Conservation (phyloP, 2,329 filamentous ascomycete species). For the Annulohypoxylon truncatum region DNA sequence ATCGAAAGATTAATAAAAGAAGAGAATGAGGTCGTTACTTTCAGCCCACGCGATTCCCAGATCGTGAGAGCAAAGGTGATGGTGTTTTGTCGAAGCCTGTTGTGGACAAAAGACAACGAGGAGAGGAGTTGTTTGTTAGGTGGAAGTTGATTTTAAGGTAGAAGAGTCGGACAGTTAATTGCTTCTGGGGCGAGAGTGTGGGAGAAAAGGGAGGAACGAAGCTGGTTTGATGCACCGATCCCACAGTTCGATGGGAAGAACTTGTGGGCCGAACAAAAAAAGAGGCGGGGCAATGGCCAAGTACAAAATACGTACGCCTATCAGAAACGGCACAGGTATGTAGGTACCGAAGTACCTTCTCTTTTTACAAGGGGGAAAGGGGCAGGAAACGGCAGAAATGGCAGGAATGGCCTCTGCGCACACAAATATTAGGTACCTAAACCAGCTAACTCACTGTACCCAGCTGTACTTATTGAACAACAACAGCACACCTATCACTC, state of each 20-base stretch:
- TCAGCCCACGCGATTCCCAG: constrained; percentile 53
- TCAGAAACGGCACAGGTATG: neutral
- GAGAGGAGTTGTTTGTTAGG: constrained; percentile 49
- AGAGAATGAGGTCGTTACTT: constrained; percentile 47
- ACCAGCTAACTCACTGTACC: neutral
- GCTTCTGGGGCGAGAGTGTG: constrained; percentile 44
- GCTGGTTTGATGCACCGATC: constrained; percentile 44
- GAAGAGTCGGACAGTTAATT: constrained; percentile 40
- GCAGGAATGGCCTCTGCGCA: constrained; percentile 30
- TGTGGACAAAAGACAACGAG: constrained; percentile 52
- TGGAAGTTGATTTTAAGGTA: constrained; percentile 48
- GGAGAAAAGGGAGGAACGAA: constrained; percentile 48
- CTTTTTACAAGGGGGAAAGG: constrained; percentile 18
- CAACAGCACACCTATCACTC: constrained; percentile 22
- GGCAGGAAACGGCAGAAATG: constrained; percentile 5
- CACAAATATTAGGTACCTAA: constrained; percentile 29
- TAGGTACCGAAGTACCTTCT: constrained; percentile 28
- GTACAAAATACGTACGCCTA: constrained; percentile 33
- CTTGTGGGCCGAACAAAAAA: constrained; percentile 49
- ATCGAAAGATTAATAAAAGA: constrained; percentile 46
- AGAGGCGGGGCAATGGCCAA: constrained; percentile 42
- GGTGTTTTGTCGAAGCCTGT: constrained; percentile 49
- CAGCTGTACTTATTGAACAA: constrained; percentile 1
- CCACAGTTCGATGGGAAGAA: constrained; percentile 42
- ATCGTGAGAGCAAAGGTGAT: constrained; percentile 50